These are phyloP conservation scores for Clavispora phyllophila DNA, from an alignment of 805 yeast species.

Conservation along the genomic window DNA sequence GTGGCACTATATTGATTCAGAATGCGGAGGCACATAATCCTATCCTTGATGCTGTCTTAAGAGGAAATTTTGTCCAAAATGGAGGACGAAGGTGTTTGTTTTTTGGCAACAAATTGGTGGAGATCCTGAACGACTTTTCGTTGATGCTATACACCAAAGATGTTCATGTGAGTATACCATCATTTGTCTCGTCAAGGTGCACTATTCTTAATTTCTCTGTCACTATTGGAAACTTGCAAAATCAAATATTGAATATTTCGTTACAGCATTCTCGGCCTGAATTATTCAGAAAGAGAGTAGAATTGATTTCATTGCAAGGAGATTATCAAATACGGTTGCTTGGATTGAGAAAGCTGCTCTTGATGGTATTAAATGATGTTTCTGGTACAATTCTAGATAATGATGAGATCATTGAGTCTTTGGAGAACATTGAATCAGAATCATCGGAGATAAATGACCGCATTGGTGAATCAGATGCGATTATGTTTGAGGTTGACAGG, in stretches of 20 bases:
- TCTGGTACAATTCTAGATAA: conserved; percentile 66
- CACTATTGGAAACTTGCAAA: conserved; percentile 63
- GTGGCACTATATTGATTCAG: conserved; percentile 64
- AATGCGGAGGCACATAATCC: conserved; percentile 86
- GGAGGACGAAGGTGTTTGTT: conserved; percentile 68
- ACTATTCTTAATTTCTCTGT: conserved; percentile 65
- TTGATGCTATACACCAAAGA: conserved; percentile 61
- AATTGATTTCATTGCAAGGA: conserved; percentile 50
- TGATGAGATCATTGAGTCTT: conserved; percentile 49
- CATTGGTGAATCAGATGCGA: conserved; percentile 47
- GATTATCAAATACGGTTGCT: conserved; percentile 54
- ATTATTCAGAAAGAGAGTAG: conserved; percentile 51
- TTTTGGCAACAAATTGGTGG: conserved; percentile 61
- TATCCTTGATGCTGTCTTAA: conserved; percentile 55
- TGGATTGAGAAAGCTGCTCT: conserved; percentile 52
- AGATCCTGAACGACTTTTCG: conserved; percentile 59
- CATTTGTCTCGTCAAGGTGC: conserved; percentile 60
- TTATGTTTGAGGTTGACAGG: conserved; percentile 51
- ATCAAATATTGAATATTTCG: conserved; percentile 54
- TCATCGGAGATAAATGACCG: conserved; percentile 49
- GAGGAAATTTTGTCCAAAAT: conserved; percentile 51
- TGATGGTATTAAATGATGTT: conserved; percentile 52
- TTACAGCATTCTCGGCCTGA: conserved; percentile 60
- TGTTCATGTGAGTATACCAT: conserved; percentile 39
- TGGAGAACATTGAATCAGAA: conserved; percentile 65